Conservation (phyloP, 2,329 filamentous ascomycete genomes). For the Endothia cerciana region DNA sequence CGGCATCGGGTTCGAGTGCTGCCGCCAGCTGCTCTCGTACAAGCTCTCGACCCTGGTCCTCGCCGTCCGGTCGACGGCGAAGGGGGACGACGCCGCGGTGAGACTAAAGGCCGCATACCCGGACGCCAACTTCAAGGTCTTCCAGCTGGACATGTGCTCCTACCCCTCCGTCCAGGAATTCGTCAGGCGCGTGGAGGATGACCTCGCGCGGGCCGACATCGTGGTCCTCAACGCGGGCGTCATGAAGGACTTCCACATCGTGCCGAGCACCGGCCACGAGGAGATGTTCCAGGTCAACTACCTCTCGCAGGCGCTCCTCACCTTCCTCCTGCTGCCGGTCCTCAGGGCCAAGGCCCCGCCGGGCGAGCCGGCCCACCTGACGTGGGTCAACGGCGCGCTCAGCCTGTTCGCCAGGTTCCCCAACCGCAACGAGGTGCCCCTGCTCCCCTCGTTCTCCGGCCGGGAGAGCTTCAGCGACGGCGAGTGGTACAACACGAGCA, state of each 20-base stretch:
- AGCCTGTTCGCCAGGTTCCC: constrained; percentile 26
- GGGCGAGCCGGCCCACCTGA: neutral
- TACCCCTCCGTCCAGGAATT: constrained; percentile 21
- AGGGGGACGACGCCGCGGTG: constrained; percentile 47
- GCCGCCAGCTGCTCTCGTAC: constrained; percentile 40
- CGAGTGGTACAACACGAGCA: constrained; percentile 29
- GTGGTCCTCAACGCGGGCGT: constrained; percentile 43
- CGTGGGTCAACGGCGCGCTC: neutral
- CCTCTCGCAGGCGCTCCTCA: constrained; percentile 31
- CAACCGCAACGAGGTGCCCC: constrained; percentile 18
- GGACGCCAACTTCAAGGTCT: constrained; percentile 5
- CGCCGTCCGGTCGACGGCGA: constrained; percentile 47
- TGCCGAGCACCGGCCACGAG: constrained; percentile 28
- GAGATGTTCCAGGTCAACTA: constrained; percentile 32
- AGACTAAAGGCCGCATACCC: constrained; percentile 36
- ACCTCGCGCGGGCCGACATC: constrained; percentile 44
- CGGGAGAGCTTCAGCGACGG: neutral
- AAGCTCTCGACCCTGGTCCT: constrained; percentile 49
- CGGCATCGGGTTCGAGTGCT: constrained; percentile 44
- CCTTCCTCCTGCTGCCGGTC: constrained; percentile 30
- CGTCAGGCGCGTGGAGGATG: constrained; percentile 32
- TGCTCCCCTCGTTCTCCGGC: constrained; percentile 1
- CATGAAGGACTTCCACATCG: neutral
- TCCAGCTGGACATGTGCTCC: constrained; percentile 20
- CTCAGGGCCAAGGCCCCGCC: constrained; percentile 26